phyloP scores from a whole-genome alignment of 768 basidiomycete species.

The Pulveroboletus frians region DNA sequence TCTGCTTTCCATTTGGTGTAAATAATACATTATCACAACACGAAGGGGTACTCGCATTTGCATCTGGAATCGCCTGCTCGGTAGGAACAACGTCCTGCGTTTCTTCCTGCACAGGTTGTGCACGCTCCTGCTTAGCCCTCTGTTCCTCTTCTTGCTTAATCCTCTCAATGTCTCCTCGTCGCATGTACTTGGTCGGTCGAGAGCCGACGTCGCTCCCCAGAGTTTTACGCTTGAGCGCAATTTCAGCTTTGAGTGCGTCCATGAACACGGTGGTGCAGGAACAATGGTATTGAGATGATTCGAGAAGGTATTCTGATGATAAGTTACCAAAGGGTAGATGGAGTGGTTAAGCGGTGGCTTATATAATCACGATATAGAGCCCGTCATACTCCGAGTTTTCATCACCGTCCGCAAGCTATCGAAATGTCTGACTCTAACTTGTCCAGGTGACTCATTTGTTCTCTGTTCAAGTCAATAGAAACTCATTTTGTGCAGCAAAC shows the following conservation, averaged over 20 bases:
- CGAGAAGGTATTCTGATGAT: neutral
- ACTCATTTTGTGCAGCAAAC: constrained; percentile 53
- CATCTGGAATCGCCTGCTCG: constrained; percentile 23
- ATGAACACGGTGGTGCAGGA: constrained; percentile 36
- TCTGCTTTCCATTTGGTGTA: constrained; percentile 46
- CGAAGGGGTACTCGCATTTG: constrained; percentile 41
- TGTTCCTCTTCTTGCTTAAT: constrained; percentile 45
- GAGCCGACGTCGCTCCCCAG: constrained; percentile 41
- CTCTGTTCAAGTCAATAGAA: neutral
- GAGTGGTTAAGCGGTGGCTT: constrained; percentile 6
- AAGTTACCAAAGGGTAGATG: neutral
- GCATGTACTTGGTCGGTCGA: constrained; percentile 83
- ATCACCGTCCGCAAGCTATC: constrained; percentile 36
- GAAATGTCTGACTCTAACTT: constrained; percentile 60
- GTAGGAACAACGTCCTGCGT: constrained; percentile 7
- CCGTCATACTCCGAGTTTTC: constrained; percentile 33
- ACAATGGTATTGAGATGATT: neutral
- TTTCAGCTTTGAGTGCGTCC: constrained; percentile 89
- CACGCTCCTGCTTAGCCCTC: constrained; percentile 27
- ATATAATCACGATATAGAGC: constrained; percentile 33
- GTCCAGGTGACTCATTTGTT: constrained; percentile 42
- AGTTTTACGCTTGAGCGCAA: constrained; percentile 81
- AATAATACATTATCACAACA: constrained; percentile 20
- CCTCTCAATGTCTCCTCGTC: constrained; percentile 83
- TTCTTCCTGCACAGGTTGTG: constrained; percentile 33